phyloP scores from a whole-genome alignment of 192 early-diverging fungal species.

The Linnemannia hyalina region DNA sequence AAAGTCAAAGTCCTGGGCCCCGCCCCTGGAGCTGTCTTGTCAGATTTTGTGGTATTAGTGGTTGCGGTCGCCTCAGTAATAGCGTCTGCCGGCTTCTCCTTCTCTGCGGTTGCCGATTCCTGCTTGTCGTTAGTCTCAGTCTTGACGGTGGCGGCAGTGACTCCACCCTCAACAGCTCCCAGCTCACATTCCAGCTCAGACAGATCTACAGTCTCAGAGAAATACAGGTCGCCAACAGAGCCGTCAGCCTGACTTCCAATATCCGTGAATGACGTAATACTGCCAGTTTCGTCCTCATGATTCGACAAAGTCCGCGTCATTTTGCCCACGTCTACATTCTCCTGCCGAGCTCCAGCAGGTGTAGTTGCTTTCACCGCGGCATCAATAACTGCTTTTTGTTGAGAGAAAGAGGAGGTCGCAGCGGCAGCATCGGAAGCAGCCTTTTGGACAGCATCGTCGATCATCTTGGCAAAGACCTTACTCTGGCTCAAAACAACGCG shows the following conservation, averaged over 20 bases:
- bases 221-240: background rate
- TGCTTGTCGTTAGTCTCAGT: background rate
- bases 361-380: background rate
- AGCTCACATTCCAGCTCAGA: background rate
- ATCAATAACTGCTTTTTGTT: background rate
- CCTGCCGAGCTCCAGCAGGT: background rate
- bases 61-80: background rate
- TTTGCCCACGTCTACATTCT: background rate
- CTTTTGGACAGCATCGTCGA: background rate
- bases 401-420: background rate
- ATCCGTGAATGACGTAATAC: background rate
- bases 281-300: background rate
- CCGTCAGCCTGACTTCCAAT: background rate
- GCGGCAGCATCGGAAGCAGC: background rate
- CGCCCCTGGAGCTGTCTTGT: background rate
- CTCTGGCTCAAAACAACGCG: background rate
- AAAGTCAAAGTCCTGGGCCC: background rate
- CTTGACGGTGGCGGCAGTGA: background rate
- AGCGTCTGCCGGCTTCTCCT: background rate
- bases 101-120: background rate
- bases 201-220: background rate
- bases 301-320: background rate
- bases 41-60: background rate
- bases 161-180: background rate
- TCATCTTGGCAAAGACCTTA: background rate